Base-by-base conservation (phyloP, 2,329 filamentous ascomycete genomes). In the Talaromyces sp. region DNA sequence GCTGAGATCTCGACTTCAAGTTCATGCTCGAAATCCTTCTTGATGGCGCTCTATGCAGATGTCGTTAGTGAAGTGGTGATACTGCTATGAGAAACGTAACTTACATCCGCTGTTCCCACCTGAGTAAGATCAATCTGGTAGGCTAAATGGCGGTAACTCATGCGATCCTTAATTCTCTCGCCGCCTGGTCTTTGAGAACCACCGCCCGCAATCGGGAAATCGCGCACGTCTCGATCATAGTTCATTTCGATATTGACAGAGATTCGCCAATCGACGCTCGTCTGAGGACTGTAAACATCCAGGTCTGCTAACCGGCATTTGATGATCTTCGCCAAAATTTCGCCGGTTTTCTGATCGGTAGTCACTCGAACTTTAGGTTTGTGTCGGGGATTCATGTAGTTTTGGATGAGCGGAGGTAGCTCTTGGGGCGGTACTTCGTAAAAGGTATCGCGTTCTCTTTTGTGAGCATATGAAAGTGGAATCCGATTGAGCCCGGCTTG, bases 71-170 rank as follows among this genome's bases (percentile, higher is more conserved):
- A 65, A 9, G 19, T 25, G 19, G 33, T n/a, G n/a, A 54, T 59
- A 31, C 17, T 35, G 10, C 0, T 9, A 17, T 2, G 25, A 15
- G 13, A 19, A 9, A 25, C 4, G 2, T 7, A 22, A 73, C 78
- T 73, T 67, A 81, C 79, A 67, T 85, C 81, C 39, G 78, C 73
- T 52, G 75, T 84, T 11, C 88, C 90, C 49, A 99, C 95, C 76
- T 97, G 93, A 0, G 95, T 99, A 60, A 99, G 82, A 78, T 99
- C 95, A 70, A 99, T 86, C 75, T 95, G 91, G 75, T 96, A 97
- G 62, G 87, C 88, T 47, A 93, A 85, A 75, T 98, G 96, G 10
- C 85, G 89, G 79, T 99, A 99, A 74, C 91, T 96, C 74, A 99
- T 82, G 19, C 95, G 87, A 77, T 99, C 93, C 77, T 99, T 99